Evolutionary conservation across 2,329 filamentous ascomycete genomes (phyloP).

Genomic region (Cercospora sp.): DNA sequence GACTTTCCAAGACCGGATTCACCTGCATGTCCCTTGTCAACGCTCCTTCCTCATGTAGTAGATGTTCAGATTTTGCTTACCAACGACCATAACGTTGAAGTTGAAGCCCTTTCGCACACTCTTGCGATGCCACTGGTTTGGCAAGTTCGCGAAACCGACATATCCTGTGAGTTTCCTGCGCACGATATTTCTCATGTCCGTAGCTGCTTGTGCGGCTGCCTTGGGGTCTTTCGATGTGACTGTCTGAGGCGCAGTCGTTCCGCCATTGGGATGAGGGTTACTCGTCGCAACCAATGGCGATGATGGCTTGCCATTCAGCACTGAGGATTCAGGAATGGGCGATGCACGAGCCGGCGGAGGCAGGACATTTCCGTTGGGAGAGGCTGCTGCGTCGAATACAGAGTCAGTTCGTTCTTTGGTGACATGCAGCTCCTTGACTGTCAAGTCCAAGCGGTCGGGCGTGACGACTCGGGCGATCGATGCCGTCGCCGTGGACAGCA

Average conservation of each 20-base stretch:
- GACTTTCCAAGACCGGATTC: slow-evolving; percentile 99
- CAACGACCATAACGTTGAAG: slow-evolving; percentile 99
- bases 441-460: slow-evolving; percentile 30
- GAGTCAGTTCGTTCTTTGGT: slow-evolving; percentile 18
- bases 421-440: slow-evolving; percentile 15
- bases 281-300: slow-evolving; percentile 60
- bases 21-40: slow-evolving; percentile 57
- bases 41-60: slow-evolving; percentile 6
- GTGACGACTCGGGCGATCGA: slow-evolving; percentile 27
- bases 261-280: slow-evolving; percentile 57
- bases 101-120: slow-evolving; percentile 99
- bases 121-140: slow-evolving; percentile 99
- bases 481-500: slow-evolving; percentile 26
- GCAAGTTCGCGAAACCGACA: slow-evolving; percentile 96
- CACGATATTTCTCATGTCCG: slow-evolving; percentile 84
- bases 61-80: slow-evolving; percentile 59
- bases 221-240: slow-evolving; percentile 67
- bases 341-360: slow-evolving; percentile 51
- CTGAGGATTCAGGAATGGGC: slow-evolving; percentile 45
- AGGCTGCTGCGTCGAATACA: slow-evolving; percentile 44
- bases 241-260: slow-evolving; percentile 55
- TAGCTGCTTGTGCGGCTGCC: slow-evolving; percentile 51
- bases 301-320: slow-evolving; percentile 53
- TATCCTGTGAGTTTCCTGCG: slow-evolving; percentile 97
- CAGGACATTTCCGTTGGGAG: slow-evolving; percentile 46